phyloP scores from a whole-genome alignment of 1,139 yeast genomes.

The Pichia sp. region DNA sequence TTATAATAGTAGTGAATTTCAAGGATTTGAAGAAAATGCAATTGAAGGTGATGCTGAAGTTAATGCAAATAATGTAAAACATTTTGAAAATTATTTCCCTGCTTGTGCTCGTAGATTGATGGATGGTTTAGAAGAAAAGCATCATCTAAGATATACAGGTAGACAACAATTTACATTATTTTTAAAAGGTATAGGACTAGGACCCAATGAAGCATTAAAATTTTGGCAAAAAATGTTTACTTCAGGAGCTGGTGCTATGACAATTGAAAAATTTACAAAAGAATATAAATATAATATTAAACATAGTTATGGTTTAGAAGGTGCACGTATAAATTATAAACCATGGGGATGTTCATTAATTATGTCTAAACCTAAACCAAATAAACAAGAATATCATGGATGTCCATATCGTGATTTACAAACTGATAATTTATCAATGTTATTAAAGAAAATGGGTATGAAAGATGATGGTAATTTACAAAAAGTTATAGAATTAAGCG shows the following conservation, averaged over 20 bases:
- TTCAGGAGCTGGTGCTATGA: constrained; percentile 39
- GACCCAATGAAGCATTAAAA: constrained; percentile 78
- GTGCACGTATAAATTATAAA: constrained; percentile 75
- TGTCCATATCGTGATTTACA: constrained; percentile 83
- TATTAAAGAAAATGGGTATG: constrained; percentile 62
- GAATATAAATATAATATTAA: constrained; percentile 84
- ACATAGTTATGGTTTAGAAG: constrained; percentile 88
- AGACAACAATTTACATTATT: constrained; percentile 83
- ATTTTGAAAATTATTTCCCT: constrained; percentile 65
- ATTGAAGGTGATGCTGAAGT: constrained; percentile 40
- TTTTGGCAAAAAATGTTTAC: constrained; percentile 81
- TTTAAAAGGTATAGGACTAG: constrained; percentile 81
- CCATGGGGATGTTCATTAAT: constrained; percentile 85
- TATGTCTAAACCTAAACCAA: constrained; percentile 64
- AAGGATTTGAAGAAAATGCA: constrained; percentile 30
- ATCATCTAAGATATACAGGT: constrained; percentile 75
- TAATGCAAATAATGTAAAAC: constrained; percentile 56
- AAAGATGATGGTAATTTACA: constrained; percentile 56
- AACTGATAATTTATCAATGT: constrained; percentile 50
- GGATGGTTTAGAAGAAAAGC: constrained; percentile 48
- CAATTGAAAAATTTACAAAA: constrained; percentile 72
- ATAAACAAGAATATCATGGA: constrained; percentile 69
- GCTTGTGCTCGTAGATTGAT: constrained; percentile 72
- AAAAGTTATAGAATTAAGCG: constrained; percentile 59
- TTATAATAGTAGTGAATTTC: constrained; percentile 53